A percentile compares a stretch with the other conserved stretches of the same genome.
phyloP scores from a whole-genome alignment of 495 filamentous ascomycete genomes.

The Cercophora scortea region DNA sequence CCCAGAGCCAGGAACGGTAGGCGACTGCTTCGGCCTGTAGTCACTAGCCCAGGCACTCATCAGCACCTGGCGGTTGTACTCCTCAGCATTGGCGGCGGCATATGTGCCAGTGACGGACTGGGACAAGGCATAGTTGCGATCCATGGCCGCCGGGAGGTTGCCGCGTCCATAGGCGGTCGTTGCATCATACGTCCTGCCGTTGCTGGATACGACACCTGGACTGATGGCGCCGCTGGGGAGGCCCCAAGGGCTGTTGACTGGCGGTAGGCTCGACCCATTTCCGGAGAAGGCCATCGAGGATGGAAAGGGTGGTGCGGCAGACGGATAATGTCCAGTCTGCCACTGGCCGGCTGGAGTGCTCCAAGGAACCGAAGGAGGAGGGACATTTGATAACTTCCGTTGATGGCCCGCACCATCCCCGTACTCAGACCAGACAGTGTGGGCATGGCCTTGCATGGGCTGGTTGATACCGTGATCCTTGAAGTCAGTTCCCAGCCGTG shows the following conservation, averaged over 20 bases:
- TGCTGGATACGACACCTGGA: not conserved
- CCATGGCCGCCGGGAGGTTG: not conserved
- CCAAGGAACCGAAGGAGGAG: constrained; percentile 5
- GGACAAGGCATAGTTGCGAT: not conserved
- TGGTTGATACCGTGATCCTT: not conserved
- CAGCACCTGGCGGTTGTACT: constrained; percentile 2
- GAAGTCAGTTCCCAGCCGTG: not conserved
- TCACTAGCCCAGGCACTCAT: constrained; percentile 10
- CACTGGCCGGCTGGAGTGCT: not conserved
- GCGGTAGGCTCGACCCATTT: constrained; percentile 16
- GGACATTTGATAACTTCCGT: not conserved
- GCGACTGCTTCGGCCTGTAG: not conserved
- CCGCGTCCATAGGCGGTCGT: not conserved
- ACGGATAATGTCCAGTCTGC: not conserved
- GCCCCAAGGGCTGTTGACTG: constrained; percentile 23
- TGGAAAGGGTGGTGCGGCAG: constrained; percentile 13
- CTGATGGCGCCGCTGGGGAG: constrained; percentile 1
- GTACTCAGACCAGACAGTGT: constrained; percentile 6
- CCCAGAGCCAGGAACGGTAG: not conserved
- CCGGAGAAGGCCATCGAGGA: constrained; percentile 11
- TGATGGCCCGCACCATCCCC: not conserved
- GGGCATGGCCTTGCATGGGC: not conserved
- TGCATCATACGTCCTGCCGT: not conserved
- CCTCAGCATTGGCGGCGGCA: constrained; percentile 1
- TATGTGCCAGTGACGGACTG: not conserved